Evolutionary conservation across 352 stramenopile species (phyloP), one percentile per base, ranked within the genome.

Genomic region (Phytophthora sojae): DNA sequence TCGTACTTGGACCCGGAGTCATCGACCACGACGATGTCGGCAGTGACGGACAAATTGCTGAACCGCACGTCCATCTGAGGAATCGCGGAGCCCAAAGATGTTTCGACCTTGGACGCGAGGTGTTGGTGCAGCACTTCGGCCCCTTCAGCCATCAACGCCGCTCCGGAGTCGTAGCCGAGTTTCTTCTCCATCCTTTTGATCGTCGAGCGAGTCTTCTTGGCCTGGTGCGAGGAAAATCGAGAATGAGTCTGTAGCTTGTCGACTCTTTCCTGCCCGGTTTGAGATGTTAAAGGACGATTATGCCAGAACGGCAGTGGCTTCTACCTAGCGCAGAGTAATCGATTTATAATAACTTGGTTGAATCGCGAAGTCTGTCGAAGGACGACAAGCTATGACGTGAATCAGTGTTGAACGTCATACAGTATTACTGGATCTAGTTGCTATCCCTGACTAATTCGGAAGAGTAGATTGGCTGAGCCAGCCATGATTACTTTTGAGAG

Each of bases 21-120:
- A 49, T 71, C 35, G 9, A 58, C 61, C 8, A 84, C 57, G 5
- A 64, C 44, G 17, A 76, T 61, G 12, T 77, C 70, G 2, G 56
- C 68, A 6, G 56, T 39, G 6, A 75, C 29, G 5, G 68, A 71
- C 39, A 75, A 35, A 23, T 67, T 61, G 51, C 44, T 64, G 47
- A 74, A 65, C 25, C 67, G 74, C 21, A 84, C 72, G 25, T 84
- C 77, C 53, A 80, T 53, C 32, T 71, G 64, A 4, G 73, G 76
- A 6, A 81, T 51, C 5, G 45, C 37, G 25, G 61, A 67, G 1
- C 71, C 75, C 2, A 62, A 44, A 11, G 75, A 53, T 35, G 57
- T 55, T 53, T 80, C 67, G 14, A 65, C 50, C 37, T 64, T 73
- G 21, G 55, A 39, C 11, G 49, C 70, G 35, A 74, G 30, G 19